Conservation (phyloP, 805 yeast species). For the Tetrapisispora namnaoensis region DNA sequence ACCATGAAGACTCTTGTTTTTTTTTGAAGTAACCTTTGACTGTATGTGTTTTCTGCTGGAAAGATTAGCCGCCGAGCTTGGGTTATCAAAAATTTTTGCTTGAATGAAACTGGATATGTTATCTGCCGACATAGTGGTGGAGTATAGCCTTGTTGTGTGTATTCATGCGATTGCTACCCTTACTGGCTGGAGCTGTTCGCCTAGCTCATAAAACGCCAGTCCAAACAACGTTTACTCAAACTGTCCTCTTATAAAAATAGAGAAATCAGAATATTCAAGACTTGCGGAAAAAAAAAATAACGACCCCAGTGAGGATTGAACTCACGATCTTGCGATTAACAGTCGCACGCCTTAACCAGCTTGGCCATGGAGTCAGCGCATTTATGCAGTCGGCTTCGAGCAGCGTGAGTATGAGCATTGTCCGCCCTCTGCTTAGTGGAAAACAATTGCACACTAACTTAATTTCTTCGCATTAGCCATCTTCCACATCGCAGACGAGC, state of each 20-base stretch:
- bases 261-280: too few species aligned
- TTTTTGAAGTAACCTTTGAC: conserved; percentile 1
- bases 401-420: too few species aligned
- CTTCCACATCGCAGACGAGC: too few species aligned
- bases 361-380: conserved; percentile 43
- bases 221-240: too few species aligned
- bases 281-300: conserved; percentile 2
- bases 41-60: not conserved
- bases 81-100: conserved; percentile 7
- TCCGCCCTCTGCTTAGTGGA: too few species aligned
- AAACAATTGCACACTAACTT: too few species aligned
- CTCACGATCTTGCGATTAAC: conserved; percentile 57
- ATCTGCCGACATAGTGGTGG: conserved; percentile 9
- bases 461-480: too few species aligned
- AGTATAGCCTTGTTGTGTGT: too few species aligned
- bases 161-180: too few species aligned
- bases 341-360: conserved; percentile 57
- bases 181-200: too few species aligned
- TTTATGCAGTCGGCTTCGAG: not conserved
- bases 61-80: conserved; percentile 6
- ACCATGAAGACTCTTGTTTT: not conserved
- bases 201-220: too few species aligned
- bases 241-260: too few species aligned
- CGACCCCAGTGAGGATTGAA: conserved; percentile 53
- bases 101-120: conserved; percentile 12